phyloP scores from a whole-genome alignment of 2,329 filamentous ascomycete species.

The Pleomassaria siparia region DNA sequence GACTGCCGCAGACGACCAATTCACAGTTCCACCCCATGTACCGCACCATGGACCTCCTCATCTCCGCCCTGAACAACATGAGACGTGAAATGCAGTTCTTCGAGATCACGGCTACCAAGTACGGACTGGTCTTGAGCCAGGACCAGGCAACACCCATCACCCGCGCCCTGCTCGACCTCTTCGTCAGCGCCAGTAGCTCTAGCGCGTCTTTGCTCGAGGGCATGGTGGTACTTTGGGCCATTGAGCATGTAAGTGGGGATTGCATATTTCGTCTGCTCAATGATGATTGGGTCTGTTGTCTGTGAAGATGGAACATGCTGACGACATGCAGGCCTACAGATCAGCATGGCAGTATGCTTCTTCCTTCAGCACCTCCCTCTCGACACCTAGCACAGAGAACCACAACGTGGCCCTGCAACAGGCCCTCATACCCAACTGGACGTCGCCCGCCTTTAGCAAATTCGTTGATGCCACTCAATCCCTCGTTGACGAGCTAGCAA shows the following conservation, averaged over 20 bases:
- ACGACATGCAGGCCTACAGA: constrained; percentile 45
- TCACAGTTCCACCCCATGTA: constrained; percentile 54
- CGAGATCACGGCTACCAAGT: constrained; percentile 62
- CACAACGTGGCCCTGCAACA: constrained; percentile 53
- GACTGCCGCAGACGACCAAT: constrained; percentile 53
- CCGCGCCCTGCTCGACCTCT: constrained; percentile 58
- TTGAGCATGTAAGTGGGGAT: constrained; percentile 58
- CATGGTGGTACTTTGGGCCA: constrained; percentile 75
- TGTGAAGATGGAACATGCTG: constrained; percentile 3
- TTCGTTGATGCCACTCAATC: constrained; percentile 53
- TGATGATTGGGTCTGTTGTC: neutral
- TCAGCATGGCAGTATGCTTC: constrained; percentile 52
- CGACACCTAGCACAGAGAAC: constrained; percentile 41
- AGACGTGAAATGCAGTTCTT: constrained; percentile 69
- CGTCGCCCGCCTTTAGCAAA: constrained; percentile 51
- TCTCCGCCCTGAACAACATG: constrained; percentile 66
- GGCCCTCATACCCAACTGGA: constrained; percentile 55
- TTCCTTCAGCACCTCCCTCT: constrained; percentile 45
- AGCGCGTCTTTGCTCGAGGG: constrained; percentile 63
- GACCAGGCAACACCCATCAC: constrained; percentile 53
- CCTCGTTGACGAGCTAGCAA: constrained; percentile 54
- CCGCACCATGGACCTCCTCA: constrained; percentile 62
- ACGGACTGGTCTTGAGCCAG: constrained; percentile 55
- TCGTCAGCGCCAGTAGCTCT: constrained; percentile 58
- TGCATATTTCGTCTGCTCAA: neutral